Conservation (phyloP, 805 yeast species). For the Teunomyces cretensis region DNA sequence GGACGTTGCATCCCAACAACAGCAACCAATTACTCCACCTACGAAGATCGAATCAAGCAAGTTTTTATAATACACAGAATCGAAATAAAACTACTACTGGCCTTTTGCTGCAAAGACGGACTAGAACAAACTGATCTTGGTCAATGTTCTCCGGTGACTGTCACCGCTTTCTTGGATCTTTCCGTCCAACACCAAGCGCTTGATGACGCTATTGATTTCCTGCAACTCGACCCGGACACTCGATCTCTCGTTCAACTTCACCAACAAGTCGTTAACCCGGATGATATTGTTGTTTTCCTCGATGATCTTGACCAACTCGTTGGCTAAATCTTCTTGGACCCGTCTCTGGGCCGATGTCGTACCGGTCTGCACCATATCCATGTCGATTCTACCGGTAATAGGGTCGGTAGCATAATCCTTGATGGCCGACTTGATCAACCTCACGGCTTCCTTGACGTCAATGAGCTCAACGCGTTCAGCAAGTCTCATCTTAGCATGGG, state of each 20-base stretch:
- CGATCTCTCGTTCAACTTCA: conserved; percentile 64
- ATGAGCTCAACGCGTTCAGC: conserved; percentile 65
- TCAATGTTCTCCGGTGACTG: conserved; percentile 63
- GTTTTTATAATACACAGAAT: conserved; percentile 8
- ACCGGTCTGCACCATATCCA: conserved; percentile 97
- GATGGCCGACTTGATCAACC: conserved; percentile 89
- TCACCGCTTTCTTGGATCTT: conserved; percentile 69
- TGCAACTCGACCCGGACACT: conserved; percentile 64
- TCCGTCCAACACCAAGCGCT: conserved; percentile 70
- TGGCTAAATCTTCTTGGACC: conserved; percentile 67
- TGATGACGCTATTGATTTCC: conserved; percentile 67
- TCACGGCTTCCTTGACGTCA: conserved; percentile 91
- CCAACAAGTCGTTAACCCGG: conserved; percentile 57
- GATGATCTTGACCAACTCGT: conserved; percentile 56
- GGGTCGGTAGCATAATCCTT: conserved; percentile 99
- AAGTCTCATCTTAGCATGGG: conserved; percentile 95
- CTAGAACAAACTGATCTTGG: conserved; percentile 19
- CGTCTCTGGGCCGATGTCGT: conserved; percentile 84
- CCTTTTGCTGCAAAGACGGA: neutral
- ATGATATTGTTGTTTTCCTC: conserved; percentile 49
- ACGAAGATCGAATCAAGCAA: conserved; percentile 8
- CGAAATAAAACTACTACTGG: neutral
- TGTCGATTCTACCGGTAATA: conserved; percentile 91
- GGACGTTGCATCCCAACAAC: too few species aligned
- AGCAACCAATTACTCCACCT: neutral